These are phyloP conservation scores for Apiospora marii DNA, from an alignment of 2,329 filamentous ascomycete genomes.

Conservation along the genomic window DNA sequence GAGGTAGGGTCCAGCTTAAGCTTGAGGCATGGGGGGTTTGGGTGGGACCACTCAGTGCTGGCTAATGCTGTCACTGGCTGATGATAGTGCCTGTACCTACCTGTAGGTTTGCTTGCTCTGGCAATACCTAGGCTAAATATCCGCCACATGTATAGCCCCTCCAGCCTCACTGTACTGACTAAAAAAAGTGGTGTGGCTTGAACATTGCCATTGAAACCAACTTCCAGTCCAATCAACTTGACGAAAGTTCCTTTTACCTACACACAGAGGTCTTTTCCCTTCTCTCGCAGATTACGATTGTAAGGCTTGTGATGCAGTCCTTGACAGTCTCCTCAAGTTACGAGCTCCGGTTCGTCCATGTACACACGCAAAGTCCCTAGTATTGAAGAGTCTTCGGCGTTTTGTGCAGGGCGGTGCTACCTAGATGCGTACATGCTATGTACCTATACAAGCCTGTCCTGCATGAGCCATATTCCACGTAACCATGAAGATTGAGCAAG, in stretches of 20 bases:
- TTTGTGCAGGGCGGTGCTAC: too few relatives aligned
- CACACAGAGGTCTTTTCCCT: too few relatives aligned
- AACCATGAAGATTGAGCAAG: neutral
- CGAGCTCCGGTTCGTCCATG: too few relatives aligned
- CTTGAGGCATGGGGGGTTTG: neutral
- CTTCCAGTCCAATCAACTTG: neutral
- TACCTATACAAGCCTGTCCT: neutral
- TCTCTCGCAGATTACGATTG: too few relatives aligned
- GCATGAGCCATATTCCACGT: neutral
- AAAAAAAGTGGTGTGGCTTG: neutral
- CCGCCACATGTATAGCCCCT: neutral
- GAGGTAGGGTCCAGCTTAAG: slow-evolving; percentile 14
- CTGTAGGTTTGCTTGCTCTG: slow-evolving; percentile 1
- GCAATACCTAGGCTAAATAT: slow-evolving; percentile 17
- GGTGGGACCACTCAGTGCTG: too few relatives aligned
- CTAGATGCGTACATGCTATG: too few relatives aligned
- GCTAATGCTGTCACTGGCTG: neutral
- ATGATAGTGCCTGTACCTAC: slow-evolving; percentile 14
- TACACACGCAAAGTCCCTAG: too few relatives aligned
- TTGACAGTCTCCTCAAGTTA: too few relatives aligned
- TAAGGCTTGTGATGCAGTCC: too few relatives aligned
- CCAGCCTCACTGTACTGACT: neutral
- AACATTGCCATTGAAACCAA: neutral
- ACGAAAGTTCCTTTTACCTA: too few relatives aligned
- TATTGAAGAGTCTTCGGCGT: too few relatives aligned